A percentile compares a stretch with the other conserved stretches of the same genome.
Evolutionary conservation across 2,329 filamentous ascomycete genomes (phyloP).

Genomic region (Polytolypa hystricis): DNA sequence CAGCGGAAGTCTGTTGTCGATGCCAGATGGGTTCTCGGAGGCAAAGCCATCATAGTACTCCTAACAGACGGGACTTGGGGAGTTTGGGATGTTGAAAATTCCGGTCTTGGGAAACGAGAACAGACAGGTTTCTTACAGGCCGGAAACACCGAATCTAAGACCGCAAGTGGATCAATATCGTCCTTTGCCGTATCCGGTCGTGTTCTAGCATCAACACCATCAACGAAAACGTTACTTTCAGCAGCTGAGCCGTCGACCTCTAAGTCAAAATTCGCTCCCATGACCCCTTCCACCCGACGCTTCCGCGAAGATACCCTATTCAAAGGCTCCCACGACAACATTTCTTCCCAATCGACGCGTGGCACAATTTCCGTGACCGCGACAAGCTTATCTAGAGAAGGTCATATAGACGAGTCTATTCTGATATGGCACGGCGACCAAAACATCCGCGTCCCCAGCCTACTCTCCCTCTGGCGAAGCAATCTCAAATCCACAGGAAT

Average conservation of each 20-base stretch:
- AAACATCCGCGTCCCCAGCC: constrained; percentile 32
- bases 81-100: constrained; percentile 39
- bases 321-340: constrained; percentile 23
- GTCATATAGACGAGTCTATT: constrained; percentile 33
- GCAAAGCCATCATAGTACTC: constrained; percentile 34
- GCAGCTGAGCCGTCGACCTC: constrained; percentile 17
- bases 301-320: constrained; percentile 35
- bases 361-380: constrained; percentile 33
- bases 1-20: constrained; percentile 34
- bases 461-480: constrained; percentile 35
- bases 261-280: constrained; percentile 31
- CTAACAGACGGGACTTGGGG: constrained; percentile 39
- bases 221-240: constrained; percentile 16
- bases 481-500: constrained; percentile 27
- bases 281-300: constrained; percentile 39
- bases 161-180: constrained; percentile 30
- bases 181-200: constrained; percentile 33
- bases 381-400: constrained; percentile 24
- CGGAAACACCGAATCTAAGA: constrained; percentile 28
- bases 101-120: constrained; percentile 29
- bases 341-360: constrained; percentile 18
- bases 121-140: constrained; percentile 24
- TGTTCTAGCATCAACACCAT: constrained; percentile 20
- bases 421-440: constrained; percentile 33
- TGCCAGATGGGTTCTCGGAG: constrained; percentile 36